Base-by-base conservation (phyloP, 768 basidiomycete genomes). In the Rickenella mellea region DNA sequence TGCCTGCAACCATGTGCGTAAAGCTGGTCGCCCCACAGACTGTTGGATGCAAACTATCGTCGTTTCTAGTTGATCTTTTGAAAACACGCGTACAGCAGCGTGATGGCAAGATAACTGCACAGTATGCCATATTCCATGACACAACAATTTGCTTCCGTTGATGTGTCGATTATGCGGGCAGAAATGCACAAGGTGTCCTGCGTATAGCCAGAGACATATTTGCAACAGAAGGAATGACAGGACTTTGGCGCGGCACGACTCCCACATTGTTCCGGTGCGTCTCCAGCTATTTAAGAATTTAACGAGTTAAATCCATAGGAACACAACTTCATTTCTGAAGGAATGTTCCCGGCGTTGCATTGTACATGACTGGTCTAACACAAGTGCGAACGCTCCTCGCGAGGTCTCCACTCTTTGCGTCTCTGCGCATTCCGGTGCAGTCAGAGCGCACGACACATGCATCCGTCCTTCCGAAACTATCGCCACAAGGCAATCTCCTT, bases 81-180 rank as follows among this genome's bases (percentile, higher is more conserved):
- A 96, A 96, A 64, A 94, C 92, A n/a, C 74, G 91, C 36, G 55
- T 92, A 50, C 91, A 93, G 57, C 89, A 92, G 60, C 78, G 78
- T 41, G 82, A 85, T 59, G 71, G 71, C 5, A 53, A 48, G 24
- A 30, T 63, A 28, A 55, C 49, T 27, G 53, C 59, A 52, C 57
- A 62, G 74, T 71, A 51, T 47, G 65, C 53, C 21, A 35, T 44
- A 36, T 43, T 20, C 27, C 45, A 29, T 43, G 39, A 26, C 25
- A 2, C 8, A 28, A 42, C 26, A 12, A 29, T 20, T 15, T 11
- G 20, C 36, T 48, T 20, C 15, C 33, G 29, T 45, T 27, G 35
- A 10, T 17, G 25, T 29, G 7, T 21, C 25, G 9, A 24, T 28
- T 44, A 43, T 47, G 22, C 39, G 65, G 65, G 37, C 64, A 66